Evolutionary conservation across 305 asterid species (phyloP).

Genomic region (Ajuga reptans): DNA sequence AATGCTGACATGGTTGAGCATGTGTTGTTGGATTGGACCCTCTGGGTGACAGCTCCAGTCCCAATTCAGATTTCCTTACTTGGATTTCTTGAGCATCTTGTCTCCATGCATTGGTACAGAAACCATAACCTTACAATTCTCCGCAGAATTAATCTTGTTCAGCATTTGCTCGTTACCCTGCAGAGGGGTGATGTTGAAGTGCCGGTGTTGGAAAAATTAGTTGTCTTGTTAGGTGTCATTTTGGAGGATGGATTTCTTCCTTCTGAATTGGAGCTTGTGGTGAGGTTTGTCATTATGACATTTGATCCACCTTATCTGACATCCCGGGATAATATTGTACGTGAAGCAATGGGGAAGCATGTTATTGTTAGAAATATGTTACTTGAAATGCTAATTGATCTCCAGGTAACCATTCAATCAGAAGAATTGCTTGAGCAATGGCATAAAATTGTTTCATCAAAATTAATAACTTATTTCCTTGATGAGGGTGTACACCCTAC

Average conservation of each 20-base stretch:
- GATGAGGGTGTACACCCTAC: constrained; percentile 99
- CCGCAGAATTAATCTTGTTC: constrained; percentile 95
- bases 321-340: constrained; percentile 53
- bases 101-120: constrained; percentile 99
- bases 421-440: constrained; percentile 99
- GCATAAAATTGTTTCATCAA: constrained; percentile 97
- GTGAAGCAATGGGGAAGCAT: constrained; percentile 98
- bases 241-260: constrained; percentile 97
- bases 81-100: constrained; percentile 98
- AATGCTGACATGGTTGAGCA: constrained; percentile 99
- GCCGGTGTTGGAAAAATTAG: constrained; percentile 89
- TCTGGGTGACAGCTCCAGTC: constrained; percentile 88
- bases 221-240: constrained; percentile 84
- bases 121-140: constrained; percentile 95
- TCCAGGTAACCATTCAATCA: constrained; percentile 86
- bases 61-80: constrained; percentile 83
- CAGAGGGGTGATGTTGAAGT: constrained; percentile 99
- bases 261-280: constrained; percentile 94
- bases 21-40: constrained; percentile 98
- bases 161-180: constrained; percentile 87
- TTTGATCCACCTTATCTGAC: constrained; percentile 88
- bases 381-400: constrained; percentile 98
- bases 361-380: constrained; percentile 95
- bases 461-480: constrained; percentile 80
- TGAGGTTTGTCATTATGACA: constrained; percentile 94